A percentile compares a stretch with the other conserved stretches of the same genome.
These are phyloP conservation scores for Phlebiopsis gigantea DNA, from an alignment of 768 basidiomycete genomes.

Conservation along the genomic window DNA sequence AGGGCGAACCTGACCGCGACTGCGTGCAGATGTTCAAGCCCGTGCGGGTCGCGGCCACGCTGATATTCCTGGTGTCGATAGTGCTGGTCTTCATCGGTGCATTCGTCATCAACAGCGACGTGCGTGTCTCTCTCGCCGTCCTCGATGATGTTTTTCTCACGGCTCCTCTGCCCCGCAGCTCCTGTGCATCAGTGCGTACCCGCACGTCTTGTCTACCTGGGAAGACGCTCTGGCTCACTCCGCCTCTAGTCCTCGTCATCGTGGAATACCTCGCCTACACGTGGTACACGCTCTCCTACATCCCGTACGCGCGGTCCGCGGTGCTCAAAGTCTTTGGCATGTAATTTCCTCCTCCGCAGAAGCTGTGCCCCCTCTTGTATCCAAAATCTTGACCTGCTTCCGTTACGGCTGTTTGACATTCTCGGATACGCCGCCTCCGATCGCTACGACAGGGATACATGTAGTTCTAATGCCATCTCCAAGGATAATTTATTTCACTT, in stretches of 20 bases:
- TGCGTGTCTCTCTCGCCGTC: constrained; percentile 28
- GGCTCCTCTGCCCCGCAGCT: constrained; percentile 41
- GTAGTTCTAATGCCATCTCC: neutral
- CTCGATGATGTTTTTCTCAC: neutral
- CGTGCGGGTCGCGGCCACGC: constrained; percentile 75
- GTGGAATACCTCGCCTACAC: constrained; percentile 88
- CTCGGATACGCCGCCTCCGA: neutral
- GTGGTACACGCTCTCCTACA: constrained; percentile 86
- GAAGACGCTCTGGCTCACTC: neutral
- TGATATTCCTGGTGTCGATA: constrained; percentile 75
- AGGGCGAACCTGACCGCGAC: neutral
- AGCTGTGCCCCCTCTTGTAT: constrained; percentile 3
- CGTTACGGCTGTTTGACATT: neutral
- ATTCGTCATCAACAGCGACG: constrained; percentile 67
- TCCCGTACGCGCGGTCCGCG: constrained; percentile 82
- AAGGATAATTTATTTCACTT: neutral
- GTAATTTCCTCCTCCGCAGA: constrained; percentile 9
- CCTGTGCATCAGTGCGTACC: constrained; percentile 58
- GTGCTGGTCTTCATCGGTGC: constrained; percentile 82
- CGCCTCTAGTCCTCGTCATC: constrained; percentile 73
- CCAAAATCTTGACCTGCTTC: neutral
- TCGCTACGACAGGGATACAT: neutral
- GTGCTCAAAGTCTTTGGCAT: constrained; percentile 61
- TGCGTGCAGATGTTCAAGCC: constrained; percentile 86
- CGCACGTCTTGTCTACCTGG: neutral